Percentiles rank a stretch among this genome's conserved stretches.
These are phyloP conservation scores for Hepatocystis sp. DNA, from an alignment of 169 alveolate species.

Conservation along the genomic window DNA sequence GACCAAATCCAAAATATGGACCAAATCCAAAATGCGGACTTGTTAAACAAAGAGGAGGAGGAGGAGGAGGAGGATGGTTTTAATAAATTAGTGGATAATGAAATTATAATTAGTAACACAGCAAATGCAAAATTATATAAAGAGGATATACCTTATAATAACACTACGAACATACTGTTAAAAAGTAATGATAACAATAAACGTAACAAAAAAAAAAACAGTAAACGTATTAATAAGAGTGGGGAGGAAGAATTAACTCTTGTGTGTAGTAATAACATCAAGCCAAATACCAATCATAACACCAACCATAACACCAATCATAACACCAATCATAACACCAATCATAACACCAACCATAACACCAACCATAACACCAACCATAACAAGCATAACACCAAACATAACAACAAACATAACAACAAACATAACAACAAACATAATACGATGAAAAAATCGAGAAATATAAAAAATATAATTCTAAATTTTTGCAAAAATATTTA, in stretches of 20 bases:
- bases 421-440: not conserved
- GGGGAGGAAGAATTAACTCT: not conserved
- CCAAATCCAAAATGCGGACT: constrained; percentile 1
- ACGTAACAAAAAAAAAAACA: no score
- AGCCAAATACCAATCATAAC: not conserved
- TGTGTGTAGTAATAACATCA: not conserved
- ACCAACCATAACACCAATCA: not conserved
- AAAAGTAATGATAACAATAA: no score
- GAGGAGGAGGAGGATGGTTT: not conserved
- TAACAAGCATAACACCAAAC: no score
- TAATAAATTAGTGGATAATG: not conserved
- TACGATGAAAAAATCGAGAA: not conserved
- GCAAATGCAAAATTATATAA: not conserved
- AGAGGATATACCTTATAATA: not conserved
- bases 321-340: not conserved
- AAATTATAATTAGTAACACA: not conserved
- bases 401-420: no score
- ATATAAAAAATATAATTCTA: not conserved
- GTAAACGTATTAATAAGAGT: not conserved
- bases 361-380: no score
- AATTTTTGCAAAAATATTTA: not conserved
- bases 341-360: no score
- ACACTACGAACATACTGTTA: no score
- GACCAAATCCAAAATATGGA: constrained; percentile 4
- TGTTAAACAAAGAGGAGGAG: constrained; percentile 4